phyloP scores from a whole-genome alignment of 139 green algal genomes.

The Ettlia oleoabundans region DNA sequence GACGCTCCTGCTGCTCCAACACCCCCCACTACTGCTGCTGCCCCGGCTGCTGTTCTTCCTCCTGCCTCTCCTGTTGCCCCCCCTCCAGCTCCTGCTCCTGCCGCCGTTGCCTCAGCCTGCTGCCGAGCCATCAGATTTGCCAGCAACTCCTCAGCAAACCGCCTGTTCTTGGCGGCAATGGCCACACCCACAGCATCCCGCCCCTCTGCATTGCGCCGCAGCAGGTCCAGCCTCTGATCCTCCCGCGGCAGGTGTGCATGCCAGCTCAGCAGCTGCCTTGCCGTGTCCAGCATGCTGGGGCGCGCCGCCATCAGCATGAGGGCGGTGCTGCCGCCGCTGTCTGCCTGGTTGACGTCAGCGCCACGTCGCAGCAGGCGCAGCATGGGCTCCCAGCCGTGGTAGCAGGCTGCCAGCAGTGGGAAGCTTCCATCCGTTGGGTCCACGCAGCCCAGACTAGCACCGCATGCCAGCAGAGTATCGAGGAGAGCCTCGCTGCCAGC shows the following conservation, averaged over 20 bases:
- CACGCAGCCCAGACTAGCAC: neutral
- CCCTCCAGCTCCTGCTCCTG: neutral
- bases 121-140: neutral
- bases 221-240: neutral
- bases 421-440: constrained; percentile 13
- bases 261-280: constrained; percentile 9
- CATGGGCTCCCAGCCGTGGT: constrained; percentile 12
- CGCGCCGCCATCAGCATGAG: constrained; percentile 15
- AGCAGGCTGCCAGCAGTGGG: neutral
- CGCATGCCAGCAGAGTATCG: constrained; percentile 4
- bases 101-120: neutral
- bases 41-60: neutral
- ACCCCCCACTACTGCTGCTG: neutral
- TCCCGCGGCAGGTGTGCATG: neutral
- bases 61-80: neutral
- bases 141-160: constrained; percentile 19
- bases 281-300: constrained; percentile 2
- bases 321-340: neutral
- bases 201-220: neutral
- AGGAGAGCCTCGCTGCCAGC: constrained; percentile 26
- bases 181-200: constrained; percentile 12
- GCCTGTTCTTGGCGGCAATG: neutral
- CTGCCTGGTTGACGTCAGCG: constrained; percentile 20
- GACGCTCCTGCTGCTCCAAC: neutral
- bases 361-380: constrained; percentile 16